These are phyloP conservation scores for Salvia sclarea DNA, from an alignment of 305 asterid genomes.

Conservation along the genomic window DNA sequence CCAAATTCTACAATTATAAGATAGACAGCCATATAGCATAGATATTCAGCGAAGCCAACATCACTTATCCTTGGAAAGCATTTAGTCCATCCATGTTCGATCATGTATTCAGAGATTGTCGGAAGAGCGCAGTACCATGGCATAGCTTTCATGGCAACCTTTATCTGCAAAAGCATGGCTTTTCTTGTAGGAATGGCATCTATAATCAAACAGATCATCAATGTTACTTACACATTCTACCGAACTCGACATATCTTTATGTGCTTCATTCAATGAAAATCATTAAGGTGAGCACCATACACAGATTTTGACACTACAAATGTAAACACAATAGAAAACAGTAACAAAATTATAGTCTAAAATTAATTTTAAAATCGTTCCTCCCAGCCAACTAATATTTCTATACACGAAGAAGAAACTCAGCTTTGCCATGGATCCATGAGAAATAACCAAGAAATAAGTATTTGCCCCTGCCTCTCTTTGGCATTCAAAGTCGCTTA, in stretches of 20 bases:
- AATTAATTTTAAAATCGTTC: neutral
- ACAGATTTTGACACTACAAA: neutral
- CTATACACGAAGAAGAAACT: neutral
- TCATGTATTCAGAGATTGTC: slow-evolving; percentile 82
- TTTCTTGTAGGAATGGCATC: slow-evolving; percentile 84
- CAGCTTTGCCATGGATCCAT: neutral
- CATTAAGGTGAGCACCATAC: slow-evolving; percentile 4
- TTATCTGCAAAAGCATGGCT: slow-evolving; percentile 92
- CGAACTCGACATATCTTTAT: neutral
- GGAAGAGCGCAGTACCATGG: slow-evolving; percentile 86
- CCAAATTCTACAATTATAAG: slow-evolving; percentile 88
- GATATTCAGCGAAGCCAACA: slow-evolving; percentile 60
- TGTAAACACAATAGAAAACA: neutral
- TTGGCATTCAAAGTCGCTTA: no score
- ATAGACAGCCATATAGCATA: slow-evolving; percentile 49
- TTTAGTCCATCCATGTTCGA: slow-evolving; percentile 86
- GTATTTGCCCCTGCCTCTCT: neutral
- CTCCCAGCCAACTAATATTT: neutral
- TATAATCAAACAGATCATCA: slow-evolving; percentile 44
- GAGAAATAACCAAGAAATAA: neutral
- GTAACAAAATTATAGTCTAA: neutral
- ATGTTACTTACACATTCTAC: slow-evolving; percentile 8
- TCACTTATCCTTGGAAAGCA: slow-evolving; percentile 74
- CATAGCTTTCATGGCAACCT: slow-evolving; percentile 98
- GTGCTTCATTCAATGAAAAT: neutral